Evolutionary conservation across 1,284 basidiomycete genomes (phyloP), one percentile per base, ranked within the genome.

Genomic region (Papiliotrema fonsecae): DNA sequence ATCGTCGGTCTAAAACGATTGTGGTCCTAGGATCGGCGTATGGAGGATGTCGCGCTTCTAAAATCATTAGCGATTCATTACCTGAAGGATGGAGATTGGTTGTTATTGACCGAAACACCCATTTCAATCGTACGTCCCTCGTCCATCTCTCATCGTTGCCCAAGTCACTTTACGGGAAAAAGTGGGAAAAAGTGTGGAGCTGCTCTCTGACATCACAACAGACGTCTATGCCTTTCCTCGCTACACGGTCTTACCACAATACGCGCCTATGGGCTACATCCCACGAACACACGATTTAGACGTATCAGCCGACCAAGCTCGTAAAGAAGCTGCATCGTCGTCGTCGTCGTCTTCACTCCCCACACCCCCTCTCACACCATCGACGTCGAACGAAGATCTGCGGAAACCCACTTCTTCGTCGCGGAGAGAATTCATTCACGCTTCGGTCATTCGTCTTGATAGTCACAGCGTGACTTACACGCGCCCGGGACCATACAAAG

Each of bases 31-130:
- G 82, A 14, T 79, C 74, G n/a, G 77, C 80, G 7, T 83, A 82
- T 57, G 82, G 79, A 25, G 77, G 77, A 4, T 65, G 66, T 16
- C 77, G 78, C 42, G 83, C 82, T 1, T 79, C 80, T 7, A 78
- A 79, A 47, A 55, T 82, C 21, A 77, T 86, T 31, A 77, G 80
- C 6, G 70, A 78, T 24, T 73, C 70, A 27, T 69, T 86, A n/a
- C 83, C 84, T 3, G 62, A 71, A 21, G 79, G 73, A 21, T 85
- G 82, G 81, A 75, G 79, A 35, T 76, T 86, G 30, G 76, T 86
- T n/a, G 71, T 83, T 21, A 75, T 86, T 34, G 85, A 86, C 61
- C 74, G 84, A 45, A 85, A 86, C 59, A 79, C 81, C 75, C 82
- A 64, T 47, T 57, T 62, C 50, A 64, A 64, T 50, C 62, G 62